Evolutionary conservation across 2,329 filamentous ascomycete genomes (phyloP).

Genomic region (Bimuria novae-zelandiae): DNA sequence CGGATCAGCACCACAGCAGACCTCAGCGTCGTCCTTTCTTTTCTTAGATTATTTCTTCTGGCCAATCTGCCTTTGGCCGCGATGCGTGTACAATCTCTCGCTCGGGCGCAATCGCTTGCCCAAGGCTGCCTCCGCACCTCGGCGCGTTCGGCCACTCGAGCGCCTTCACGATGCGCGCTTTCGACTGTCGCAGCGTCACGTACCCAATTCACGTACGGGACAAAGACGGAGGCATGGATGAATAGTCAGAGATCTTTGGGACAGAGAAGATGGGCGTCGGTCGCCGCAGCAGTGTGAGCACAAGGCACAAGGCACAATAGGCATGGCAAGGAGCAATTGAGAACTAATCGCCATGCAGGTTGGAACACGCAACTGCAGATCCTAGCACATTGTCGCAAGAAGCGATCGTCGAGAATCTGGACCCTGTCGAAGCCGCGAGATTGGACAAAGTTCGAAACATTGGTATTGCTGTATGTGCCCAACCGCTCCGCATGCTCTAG

Average conservation of each 20-base stretch:
- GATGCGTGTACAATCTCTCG: slow-evolving; percentile 43
- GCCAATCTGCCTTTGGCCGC: slow-evolving; percentile 17
- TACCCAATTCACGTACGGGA: slow-evolving; percentile 32
- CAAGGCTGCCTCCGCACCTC: slow-evolving; percentile 34
- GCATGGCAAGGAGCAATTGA: slow-evolving; percentile 11
- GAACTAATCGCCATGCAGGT: slow-evolving; percentile 31
- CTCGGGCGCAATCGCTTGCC: slow-evolving; percentile 41
- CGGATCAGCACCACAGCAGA: slow-evolving; percentile 26
- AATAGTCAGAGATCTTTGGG: slow-evolving; percentile 22
- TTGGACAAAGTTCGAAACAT: slow-evolving; percentile 90
- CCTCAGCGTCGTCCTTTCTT: slow-evolving; percentile 34
- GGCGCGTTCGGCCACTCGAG: slow-evolving; percentile 27
- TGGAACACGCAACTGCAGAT: slow-evolving; percentile 61
- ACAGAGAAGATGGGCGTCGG: slow-evolving; percentile 44
- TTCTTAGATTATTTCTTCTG: slow-evolving; percentile 25
- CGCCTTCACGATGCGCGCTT: slow-evolving; percentile 37
- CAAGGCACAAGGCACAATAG: not conserved
- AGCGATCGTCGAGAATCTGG: slow-evolving; percentile 77
- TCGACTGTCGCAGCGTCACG: slow-evolving; percentile 39
- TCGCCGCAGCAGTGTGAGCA: slow-evolving; percentile 46
- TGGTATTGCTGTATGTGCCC: slow-evolving; percentile 83
- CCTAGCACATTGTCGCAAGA: slow-evolving; percentile 63
- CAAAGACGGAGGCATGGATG: slow-evolving; percentile 37
- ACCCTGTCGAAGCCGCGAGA: slow-evolving; percentile 75
- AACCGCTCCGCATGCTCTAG: not conserved